phyloP scores from a whole-genome alignment of 495 filamentous ascomycete genomes.

The Aspergillus egyptiacus region DNA sequence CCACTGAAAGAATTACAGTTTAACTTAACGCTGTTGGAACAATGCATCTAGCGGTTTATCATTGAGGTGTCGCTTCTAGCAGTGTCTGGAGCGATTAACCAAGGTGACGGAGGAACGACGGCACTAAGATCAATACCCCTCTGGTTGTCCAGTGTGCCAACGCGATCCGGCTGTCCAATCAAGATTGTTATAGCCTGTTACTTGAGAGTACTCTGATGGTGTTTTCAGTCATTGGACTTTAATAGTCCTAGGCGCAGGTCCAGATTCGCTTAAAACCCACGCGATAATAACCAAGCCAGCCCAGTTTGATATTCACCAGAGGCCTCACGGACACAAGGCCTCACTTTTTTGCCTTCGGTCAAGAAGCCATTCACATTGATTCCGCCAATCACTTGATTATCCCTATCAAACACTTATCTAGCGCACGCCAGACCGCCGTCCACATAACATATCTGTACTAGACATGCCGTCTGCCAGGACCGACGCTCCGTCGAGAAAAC shows the following conservation, averaged over 20 bases:
- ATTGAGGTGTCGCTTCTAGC: constrained; percentile 7
- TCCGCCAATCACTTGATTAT: not conserved
- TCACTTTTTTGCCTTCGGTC: too few relatives aligned
- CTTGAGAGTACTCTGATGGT: not conserved
- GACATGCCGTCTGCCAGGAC: constrained; percentile 10
- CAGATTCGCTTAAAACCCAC: not conserved
- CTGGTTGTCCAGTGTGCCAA: constrained; percentile 10
- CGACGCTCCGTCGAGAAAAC: constrained; percentile 21
- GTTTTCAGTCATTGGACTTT: not conserved
- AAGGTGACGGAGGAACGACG: constrained; percentile 3
- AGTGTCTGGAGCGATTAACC: constrained; percentile 4
- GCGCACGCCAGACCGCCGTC: constrained; percentile 3
- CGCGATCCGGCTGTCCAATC: not conserved
- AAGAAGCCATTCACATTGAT: too few relatives aligned
- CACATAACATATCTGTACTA: constrained; percentile 11
- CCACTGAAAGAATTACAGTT: not conserved
- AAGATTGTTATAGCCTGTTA: not conserved
- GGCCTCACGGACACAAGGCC: too few relatives aligned
- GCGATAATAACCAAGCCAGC: not conserved
- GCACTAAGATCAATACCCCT: not conserved
- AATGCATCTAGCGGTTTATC: constrained; percentile 12
- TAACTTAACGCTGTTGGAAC: not conserved
- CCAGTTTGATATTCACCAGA: not conserved
- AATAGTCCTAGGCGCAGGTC: not conserved
- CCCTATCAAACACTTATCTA: not conserved